Conservation (phyloP, 345 rosid species). For the Camelina hispida region DNA sequence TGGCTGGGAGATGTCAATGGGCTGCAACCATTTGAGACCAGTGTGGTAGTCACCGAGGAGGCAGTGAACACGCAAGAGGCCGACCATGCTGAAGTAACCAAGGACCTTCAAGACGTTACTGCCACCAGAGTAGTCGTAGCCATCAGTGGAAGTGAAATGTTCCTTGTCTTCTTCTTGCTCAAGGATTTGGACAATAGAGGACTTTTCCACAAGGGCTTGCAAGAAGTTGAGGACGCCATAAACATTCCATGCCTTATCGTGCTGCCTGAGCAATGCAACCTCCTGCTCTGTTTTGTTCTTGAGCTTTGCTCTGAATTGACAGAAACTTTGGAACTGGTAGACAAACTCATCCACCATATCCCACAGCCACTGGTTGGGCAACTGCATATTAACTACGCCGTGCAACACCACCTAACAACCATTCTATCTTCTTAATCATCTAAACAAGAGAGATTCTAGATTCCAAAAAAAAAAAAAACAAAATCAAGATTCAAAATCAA, state of each 20-base stretch:
- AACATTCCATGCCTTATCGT: conserved; percentile 96
- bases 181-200: conserved; percentile 76
- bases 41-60: conserved; percentile 96
- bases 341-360: conserved; percentile 99
- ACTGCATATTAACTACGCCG: conserved; percentile 93
- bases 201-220: conserved; percentile 98
- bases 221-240: conserved; percentile 97
- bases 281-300: conserved; percentile 94
- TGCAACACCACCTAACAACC: conserved; percentile 77
- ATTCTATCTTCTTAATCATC: too few relatives aligned
- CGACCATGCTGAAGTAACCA: conserved; percentile 98
- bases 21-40: conserved; percentile 89
- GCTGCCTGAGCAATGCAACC: conserved; percentile 75
- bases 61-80: conserved; percentile 93
- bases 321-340: conserved; percentile 96
- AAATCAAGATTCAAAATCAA: not conserved
- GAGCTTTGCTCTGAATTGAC: conserved; percentile 95
- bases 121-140: conserved; percentile 95
- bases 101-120: conserved; percentile 96
- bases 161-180: conserved; percentile 97
- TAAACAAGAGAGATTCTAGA: not conserved
- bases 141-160: conserved; percentile 96
- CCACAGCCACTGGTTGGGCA: conserved; percentile 99
- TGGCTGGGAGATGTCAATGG: conserved; percentile 91
- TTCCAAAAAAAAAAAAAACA: too few relatives aligned